Conservation (phyloP, 805 yeast genomes). For the Yarrowia sp. region DNA sequence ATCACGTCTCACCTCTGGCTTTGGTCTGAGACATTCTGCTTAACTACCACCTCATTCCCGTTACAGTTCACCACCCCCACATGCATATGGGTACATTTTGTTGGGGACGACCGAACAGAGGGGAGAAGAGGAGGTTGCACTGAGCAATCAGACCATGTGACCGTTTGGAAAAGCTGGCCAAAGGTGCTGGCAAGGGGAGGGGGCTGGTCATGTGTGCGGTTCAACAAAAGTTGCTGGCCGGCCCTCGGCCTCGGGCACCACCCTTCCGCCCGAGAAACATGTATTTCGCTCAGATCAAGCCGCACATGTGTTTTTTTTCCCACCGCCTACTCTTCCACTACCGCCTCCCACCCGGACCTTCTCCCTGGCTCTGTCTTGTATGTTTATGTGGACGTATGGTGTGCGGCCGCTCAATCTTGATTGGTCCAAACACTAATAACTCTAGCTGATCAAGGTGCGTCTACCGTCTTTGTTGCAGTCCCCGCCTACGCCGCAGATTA, state of each 20-base stretch:
- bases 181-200: neutral
- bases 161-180: neutral
- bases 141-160: slow-evolving; percentile 33
- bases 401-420: slow-evolving; percentile 22
- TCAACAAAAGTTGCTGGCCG: too few species aligned
- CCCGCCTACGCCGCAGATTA: slow-evolving; percentile 39
- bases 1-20: too few species aligned
- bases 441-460: slow-evolving; percentile 11
- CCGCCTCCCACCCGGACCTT: slow-evolving; percentile 25
- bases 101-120: slow-evolving; percentile 31
- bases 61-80: slow-evolving; percentile 28
- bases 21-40: too few species aligned
- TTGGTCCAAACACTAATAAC: slow-evolving; percentile 24
- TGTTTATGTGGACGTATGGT: slow-evolving; percentile 26
- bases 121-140: slow-evolving; percentile 4
- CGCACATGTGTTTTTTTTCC: slow-evolving; percentile 1
- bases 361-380: slow-evolving; percentile 5
- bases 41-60: neutral
- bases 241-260: neutral
- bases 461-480: slow-evolving; percentile 37
- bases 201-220: slow-evolving; percentile 3
- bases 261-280: slow-evolving; percentile 11
- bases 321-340: too few species aligned
- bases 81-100: slow-evolving; percentile 34
- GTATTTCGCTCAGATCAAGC: slow-evolving; percentile 15